Evolutionary conservation across 306 rosid species (phyloP), one percentile per base, ranked within the genome.

Genomic region (Cucurbita pepo): DNA sequence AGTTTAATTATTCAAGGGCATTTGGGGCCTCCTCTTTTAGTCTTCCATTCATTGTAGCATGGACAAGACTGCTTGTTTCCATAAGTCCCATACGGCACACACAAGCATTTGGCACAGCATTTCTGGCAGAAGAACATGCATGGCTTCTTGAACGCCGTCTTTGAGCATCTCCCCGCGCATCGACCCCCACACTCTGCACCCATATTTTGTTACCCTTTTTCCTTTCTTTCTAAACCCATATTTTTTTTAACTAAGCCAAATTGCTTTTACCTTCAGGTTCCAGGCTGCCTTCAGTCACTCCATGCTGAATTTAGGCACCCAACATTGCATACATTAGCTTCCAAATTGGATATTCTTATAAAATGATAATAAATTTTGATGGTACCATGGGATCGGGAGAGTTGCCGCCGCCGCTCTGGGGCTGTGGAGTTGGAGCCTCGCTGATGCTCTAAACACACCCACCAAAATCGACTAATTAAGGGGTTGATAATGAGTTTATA

Each of bases 51-150:
- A 38, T 62, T 62, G 30, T 62, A 62, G 30, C 69, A 62, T 2
- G 48, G 69, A 38, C 69, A 62, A 16, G 69, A 7, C 16, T 62
- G 69, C 25, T 62, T 62, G 69, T 62, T 62, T 7, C 69, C 69
- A n/a, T 62, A 62, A 37, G 48, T 62, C 50, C 69, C 69, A 62
- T 16, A 62, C 8, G 69, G 69, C 13, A 62, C 69, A 62, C 69
- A 62, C 14, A 62, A 38, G 69, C 69, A 62, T n/a, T 62, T 62
- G 22, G 69, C 69, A n/a, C 69, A 62, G 7, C 69, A 62, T 48
- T 62, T 62, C 40, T 62, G 69, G 9, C 67, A 61, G 12, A 61
- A 61, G 67, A 61, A 61, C 67, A 61, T 61, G 67, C 67, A 61
- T 37, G 67, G 67, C 67, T 61, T 61, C 67, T 61, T 61, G 67